Evolutionary conservation across 805 yeast genomes (phyloP).

Genomic region (Metschnikowia vanudenii): DNA sequence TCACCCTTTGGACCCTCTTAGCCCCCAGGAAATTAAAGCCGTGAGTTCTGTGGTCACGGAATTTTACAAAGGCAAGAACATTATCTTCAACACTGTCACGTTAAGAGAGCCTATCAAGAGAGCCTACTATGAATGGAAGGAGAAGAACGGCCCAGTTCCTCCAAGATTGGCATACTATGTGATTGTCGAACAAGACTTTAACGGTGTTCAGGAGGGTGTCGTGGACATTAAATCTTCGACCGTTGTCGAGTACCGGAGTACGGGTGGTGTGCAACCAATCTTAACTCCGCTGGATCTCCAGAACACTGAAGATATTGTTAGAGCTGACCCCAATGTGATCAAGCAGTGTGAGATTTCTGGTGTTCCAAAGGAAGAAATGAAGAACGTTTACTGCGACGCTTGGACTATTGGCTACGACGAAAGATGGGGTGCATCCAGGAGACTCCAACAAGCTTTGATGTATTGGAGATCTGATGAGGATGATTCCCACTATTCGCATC

Average conservation of each 20-base stretch:
- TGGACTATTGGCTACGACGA: constrained; percentile 72
- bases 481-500: constrained; percentile 73
- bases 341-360: constrained; percentile 73
- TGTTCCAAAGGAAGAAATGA: constrained; percentile 60
- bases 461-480: constrained; percentile 75
- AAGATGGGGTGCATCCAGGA: constrained; percentile 73
- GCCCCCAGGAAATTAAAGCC: constrained; percentile 59
- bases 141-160: constrained; percentile 57
- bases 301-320: constrained; percentile 60
- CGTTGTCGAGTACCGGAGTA: constrained; percentile 46
- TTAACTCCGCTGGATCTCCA: constrained; percentile 68
- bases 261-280: constrained; percentile 70
- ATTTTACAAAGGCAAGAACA: constrained; percentile 42
- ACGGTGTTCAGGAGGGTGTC: constrained; percentile 70
- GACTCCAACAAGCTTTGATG: constrained; percentile 79
- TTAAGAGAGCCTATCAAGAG: constrained; percentile 68
- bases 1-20: constrained; percentile 72
- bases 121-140: constrained; percentile 65
- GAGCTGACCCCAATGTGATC: constrained; percentile 69
- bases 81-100: constrained; percentile 67
- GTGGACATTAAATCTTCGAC: constrained; percentile 53
- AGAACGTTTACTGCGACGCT: constrained; percentile 61
- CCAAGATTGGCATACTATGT: constrained; percentile 69
- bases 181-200: constrained; percentile 53
- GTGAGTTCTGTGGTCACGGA: constrained; percentile 53